Evolutionary conservation across 192 early-diverging fungal species (phyloP), one percentile per base, ranked within the genome.

Genomic region (Entrophospora sp.): DNA sequence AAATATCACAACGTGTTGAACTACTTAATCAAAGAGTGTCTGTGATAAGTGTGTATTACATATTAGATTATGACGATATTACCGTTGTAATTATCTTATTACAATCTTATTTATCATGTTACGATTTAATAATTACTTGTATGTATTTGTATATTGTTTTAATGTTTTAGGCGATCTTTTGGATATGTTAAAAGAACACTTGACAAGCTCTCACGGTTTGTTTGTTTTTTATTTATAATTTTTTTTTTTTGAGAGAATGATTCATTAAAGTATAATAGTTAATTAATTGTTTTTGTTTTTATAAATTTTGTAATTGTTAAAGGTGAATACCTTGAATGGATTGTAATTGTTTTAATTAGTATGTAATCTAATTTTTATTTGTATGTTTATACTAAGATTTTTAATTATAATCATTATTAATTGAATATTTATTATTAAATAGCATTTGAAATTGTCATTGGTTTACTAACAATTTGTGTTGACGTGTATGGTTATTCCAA

Each of bases 171-270:
- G 64, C 69, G 89, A 96, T 71, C 73, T 98, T 52, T 75, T 98
- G 68, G 94, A 95, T 35, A 95, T 98, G 93, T 76, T 98, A 43
- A 93, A 92, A 64, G 93, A 95, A 32, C 93, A 98, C 69, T 78
- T 94, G 63, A 95, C 89, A 31, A 88, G 88, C 35, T 88, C 87
- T 35, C 92, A 97, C 67, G 89, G 83, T 66, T 69, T 61, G 66
- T 46, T 13, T 35, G 8, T 66, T 51, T 34, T 12, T 22, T 28
- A 35, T 30, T 35, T 30, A 32, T 60, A 1, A 27, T 18, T 43
- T 35, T 7, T 27, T 24, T 16, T 28, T n/a, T n/a, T n/a, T n/a
- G n/a, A n/a, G n/a, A n/a, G n/a, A n/a, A n/a, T n/a, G n/a, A n/a
- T n/a, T n/a, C n/a, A n/a, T n/a, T n/a, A n/a, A n/a, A n/a, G n/a